Conservation (phyloP, 2,329 filamentous ascomycete genomes). For the Pyrenochaeta sp. region DNA sequence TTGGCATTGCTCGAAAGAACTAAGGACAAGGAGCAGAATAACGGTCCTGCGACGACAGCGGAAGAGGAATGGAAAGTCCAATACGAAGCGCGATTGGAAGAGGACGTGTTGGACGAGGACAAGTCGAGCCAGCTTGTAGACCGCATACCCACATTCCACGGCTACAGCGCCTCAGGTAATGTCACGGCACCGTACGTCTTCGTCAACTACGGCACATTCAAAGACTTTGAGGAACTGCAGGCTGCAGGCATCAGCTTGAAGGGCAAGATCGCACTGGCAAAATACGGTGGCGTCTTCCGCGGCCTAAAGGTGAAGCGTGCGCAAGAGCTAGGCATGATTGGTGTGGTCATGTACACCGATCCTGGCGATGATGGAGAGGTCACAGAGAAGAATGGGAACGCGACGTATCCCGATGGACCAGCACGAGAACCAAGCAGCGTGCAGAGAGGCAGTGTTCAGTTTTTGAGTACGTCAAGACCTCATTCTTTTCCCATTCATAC, state of each 20-base stretch:
- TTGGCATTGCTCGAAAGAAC: conserved; percentile 54
- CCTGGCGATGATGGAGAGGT: conserved; percentile 86
- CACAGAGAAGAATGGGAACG: conserved; percentile 81
- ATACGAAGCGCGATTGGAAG: conserved; percentile 83
- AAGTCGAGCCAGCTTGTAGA: conserved; percentile 75
- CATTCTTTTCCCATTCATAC: background rate
- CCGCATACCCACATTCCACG: conserved; percentile 89
- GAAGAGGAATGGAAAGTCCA: conserved; percentile 65
- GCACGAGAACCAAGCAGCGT: conserved; percentile 89
- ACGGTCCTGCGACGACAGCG: conserved; percentile 35
- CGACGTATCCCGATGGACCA: conserved; percentile 83
- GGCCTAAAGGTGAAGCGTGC: conserved; percentile 93
- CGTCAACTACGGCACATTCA: conserved; percentile 88
- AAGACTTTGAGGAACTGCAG: conserved; percentile 83
- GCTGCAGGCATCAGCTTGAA: conserved; percentile 76
- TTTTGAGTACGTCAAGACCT: conserved; percentile 51
- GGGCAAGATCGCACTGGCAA: conserved; percentile 87
- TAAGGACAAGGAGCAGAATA: conserved; percentile 63
- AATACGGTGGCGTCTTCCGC: conserved; percentile 86
- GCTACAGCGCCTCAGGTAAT: conserved; percentile 91
- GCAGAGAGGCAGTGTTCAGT: conserved; percentile 84
- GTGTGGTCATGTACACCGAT: conserved; percentile 84
- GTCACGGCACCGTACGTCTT: conserved; percentile 88
- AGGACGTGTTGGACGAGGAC: conserved; percentile 86
- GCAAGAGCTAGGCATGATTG: conserved; percentile 88